Conservation (phyloP, 23 red algal species). For the Agarophyton chilense region DNA sequence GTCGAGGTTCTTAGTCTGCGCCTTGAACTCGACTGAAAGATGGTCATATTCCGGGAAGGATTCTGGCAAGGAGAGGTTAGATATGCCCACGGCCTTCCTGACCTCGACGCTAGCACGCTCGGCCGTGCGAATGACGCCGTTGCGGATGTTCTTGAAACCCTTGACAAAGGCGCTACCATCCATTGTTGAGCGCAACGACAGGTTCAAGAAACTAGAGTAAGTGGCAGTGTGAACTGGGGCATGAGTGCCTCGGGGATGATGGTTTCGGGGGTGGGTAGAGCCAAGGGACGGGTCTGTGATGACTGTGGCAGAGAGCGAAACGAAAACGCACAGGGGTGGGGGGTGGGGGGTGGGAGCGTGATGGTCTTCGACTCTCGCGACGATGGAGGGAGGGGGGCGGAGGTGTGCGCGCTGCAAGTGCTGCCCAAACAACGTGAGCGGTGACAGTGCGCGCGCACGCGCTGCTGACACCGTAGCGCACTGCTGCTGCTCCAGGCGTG, state of each 20-base stretch:
- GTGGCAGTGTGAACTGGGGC: not conserved
- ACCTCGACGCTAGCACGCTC: conserved; percentile 64
- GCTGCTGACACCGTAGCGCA: not conserved
- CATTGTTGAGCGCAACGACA: conserved; percentile 3
- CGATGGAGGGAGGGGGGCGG: not conserved
- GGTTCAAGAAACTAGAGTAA: no score
- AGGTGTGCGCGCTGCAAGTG: not conserved
- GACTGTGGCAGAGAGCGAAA: no score
- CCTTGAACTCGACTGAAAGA: conserved; percentile 32
- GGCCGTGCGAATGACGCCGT: conserved; percentile 70
- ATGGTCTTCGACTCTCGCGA: no score
- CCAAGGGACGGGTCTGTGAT: no score
- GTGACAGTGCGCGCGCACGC: no score
- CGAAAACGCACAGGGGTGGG: no score
- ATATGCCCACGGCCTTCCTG: conserved; percentile 55
- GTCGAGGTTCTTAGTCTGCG: conserved; percentile 56
- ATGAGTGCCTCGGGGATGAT: not conserved
- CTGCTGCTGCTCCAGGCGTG: no score
- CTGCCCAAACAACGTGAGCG: no score
- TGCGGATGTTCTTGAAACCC: conserved; percentile 58
- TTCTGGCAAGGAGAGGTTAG: not conserved
- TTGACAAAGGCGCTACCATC: conserved; percentile 63
- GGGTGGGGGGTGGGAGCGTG: no score
- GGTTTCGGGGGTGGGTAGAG: not conserved
- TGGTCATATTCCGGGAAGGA: conserved; percentile 61